phyloP scores from a whole-genome alignment of 2,329 filamentous ascomycete genomes.

The Trichoderma semiorbis region DNA sequence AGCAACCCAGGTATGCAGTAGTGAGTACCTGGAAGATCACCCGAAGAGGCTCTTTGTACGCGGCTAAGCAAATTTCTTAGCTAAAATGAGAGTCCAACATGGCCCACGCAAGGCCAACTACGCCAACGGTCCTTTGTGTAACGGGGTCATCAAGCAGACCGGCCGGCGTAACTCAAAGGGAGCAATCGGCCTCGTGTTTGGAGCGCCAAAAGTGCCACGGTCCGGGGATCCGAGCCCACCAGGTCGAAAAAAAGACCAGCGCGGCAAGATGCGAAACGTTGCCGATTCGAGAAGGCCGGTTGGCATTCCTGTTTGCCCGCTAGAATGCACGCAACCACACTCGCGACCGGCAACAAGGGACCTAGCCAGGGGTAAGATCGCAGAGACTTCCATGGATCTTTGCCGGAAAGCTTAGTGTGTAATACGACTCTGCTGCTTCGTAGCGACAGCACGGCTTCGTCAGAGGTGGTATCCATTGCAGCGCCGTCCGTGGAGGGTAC shows the following conservation, averaged over 20 bases:
- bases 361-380: constrained; percentile 5
- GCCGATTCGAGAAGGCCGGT: constrained; percentile 10
- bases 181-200: background rate
- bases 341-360: constrained; percentile 5
- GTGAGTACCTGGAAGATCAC: background rate
- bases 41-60: background rate
- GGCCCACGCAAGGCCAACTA: background rate
- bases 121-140: background rate
- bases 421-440: background rate
- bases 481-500: background rate
- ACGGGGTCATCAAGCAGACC: background rate
- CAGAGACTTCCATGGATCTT: constrained; percentile 3
- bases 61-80: background rate
- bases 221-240: constrained; percentile 6
- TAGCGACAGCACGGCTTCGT: background rate
- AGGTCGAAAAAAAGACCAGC: background rate
- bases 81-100: background rate
- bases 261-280: constrained; percentile 1
- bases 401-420: background rate
- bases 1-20: background rate
- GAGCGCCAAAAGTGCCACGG: constrained; percentile 7
- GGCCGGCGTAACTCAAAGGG: background rate
- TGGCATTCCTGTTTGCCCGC: background rate
- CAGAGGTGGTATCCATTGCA: background rate
- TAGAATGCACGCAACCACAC: constrained; percentile 16